Base-by-base conservation (phyloP, 202 grass and related monocot species). In the Schoenoplectus tabernaemontani region DNA sequence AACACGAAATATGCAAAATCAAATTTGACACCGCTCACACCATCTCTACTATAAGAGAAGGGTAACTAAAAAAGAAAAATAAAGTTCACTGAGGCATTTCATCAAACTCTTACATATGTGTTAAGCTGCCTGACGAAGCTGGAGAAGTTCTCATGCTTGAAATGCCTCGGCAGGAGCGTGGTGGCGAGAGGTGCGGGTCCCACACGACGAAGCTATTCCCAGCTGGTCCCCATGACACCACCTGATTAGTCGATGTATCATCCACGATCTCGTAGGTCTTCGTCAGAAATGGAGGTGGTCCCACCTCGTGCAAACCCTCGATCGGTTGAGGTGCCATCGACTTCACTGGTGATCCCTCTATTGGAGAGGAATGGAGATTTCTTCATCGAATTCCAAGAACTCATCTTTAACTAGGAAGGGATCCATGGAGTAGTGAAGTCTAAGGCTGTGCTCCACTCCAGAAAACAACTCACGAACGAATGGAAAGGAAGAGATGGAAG, bases 111-210 rank as follows among this genome's bases (percentile, higher is more conserved):
- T 80, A 95, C 92, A 81, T 95, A 95, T 47, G 92, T 95, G 72
- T 95, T 95, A 65, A 95, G 92, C 87, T 95, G 92, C 9, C 92
- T 79, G 20, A 95, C 92, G 77, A 95, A 95, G 83, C 92, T 95
- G 50, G 92, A 95, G 92, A 91, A 95, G 68, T 95, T 95, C 64
- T 19, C 64, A 84, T 95, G 92, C 87, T 95, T 95, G 89, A 91
- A 90, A 79, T 89, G 85, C 22, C 90, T 79, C 1, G 93, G 93
- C 59, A 96, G 84, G 53, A 96, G 87, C 56, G 83, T 73, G 78
- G 86, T 78, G 41, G 93, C 71, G 72, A 96, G 92, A 77, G 83
- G 57, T 96, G 83, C 7, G 87, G 89, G 23, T 92, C 90, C 93
- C 89, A 88, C 20, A 96, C 93, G 9, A 96, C 82, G 63, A 96